phyloP scores from a whole-genome alignment of 176 grass and related monocot genomes.

The Oryza coarctata region DNA sequence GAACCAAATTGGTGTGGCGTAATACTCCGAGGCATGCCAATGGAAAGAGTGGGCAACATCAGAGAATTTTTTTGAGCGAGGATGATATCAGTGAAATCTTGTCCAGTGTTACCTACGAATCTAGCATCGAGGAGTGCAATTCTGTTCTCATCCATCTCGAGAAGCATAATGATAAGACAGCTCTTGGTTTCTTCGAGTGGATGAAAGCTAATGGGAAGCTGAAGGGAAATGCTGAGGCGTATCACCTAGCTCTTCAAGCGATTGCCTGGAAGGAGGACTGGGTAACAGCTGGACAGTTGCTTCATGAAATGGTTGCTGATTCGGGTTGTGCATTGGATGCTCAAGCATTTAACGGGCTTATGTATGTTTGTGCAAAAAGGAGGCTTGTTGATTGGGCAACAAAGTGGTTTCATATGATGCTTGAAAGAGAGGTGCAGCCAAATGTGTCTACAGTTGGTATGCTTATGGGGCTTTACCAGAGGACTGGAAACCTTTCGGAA shows the following conservation, averaged over 20 bases:
- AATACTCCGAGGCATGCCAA: constrained; percentile 15
- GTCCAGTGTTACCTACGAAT: constrained; percentile 36
- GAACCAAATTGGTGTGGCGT: constrained; percentile 37
- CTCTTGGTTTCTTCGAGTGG: constrained; percentile 73
- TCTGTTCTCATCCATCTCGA: constrained; percentile 62
- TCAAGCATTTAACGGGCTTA: constrained; percentile 67
- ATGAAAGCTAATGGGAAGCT: constrained; percentile 79
- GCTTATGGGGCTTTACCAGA: constrained; percentile 93
- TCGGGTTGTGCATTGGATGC: constrained; percentile 55
- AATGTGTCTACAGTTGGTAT: constrained; percentile 76
- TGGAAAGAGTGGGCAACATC: constrained; percentile 14
- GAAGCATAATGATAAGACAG: constrained; percentile 58
- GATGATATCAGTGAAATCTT: constrained; percentile 26
- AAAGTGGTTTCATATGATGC: constrained; percentile 80
- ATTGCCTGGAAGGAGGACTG: constrained; percentile 86
- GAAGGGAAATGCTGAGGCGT: constrained; percentile 57
- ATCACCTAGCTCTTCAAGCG: constrained; percentile 73
- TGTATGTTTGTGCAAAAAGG: constrained; percentile 86
- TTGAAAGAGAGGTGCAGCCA: constrained; percentile 62
- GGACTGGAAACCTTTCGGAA: constrained; percentile 51
- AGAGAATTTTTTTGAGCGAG: constrained; percentile 23
- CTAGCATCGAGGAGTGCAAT: constrained; percentile 72
- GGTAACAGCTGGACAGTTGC: constrained; percentile 56
- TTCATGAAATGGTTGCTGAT: constrained; percentile 66
- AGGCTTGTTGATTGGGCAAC: constrained; percentile 71